Conservation (phyloP, 139 green algal species). For the Chlorella sp. region DNA sequence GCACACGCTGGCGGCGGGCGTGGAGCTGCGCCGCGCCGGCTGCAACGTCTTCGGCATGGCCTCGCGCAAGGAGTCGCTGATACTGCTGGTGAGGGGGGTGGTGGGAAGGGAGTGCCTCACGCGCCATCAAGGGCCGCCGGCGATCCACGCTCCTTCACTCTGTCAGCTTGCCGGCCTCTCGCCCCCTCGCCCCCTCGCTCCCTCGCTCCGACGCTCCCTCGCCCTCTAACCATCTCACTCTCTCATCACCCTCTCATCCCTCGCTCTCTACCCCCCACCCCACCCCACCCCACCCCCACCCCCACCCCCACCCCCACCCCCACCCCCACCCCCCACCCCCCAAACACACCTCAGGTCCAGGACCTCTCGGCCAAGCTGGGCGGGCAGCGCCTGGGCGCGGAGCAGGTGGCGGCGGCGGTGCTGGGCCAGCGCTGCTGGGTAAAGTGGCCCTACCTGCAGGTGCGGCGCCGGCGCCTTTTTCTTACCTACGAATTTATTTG, state of each 20-base stretch:
- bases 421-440: slow-evolving; percentile 79
- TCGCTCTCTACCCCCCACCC: no score
- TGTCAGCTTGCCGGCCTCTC: no score
- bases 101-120: slow-evolving; percentile 6
- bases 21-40: slow-evolving; percentile 54
- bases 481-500: no score
- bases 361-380: slow-evolving; percentile 3
- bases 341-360: neutral
- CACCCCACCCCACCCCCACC: no score
- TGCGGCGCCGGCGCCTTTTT: no score
- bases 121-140: no score
- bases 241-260: no score
- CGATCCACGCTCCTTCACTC: no score
- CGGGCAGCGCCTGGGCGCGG: slow-evolving; percentile 18
- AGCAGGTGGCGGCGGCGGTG: slow-evolving; percentile 44
- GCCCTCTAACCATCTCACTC: no score
- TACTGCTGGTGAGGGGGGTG: slow-evolving; percentile 61
- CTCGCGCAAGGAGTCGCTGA: slow-evolving; percentile 77
- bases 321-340: neutral
- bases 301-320: neutral
- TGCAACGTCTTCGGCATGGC: slow-evolving; percentile 85
- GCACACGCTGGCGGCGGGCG: slow-evolving; percentile 53
- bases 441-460: slow-evolving; percentile 89
- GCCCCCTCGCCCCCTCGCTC: no score
- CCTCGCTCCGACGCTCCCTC: no score